phyloP scores from a whole-genome alignment of 2,329 filamentous ascomycete species.

The Fonsecaea nubica region DNA sequence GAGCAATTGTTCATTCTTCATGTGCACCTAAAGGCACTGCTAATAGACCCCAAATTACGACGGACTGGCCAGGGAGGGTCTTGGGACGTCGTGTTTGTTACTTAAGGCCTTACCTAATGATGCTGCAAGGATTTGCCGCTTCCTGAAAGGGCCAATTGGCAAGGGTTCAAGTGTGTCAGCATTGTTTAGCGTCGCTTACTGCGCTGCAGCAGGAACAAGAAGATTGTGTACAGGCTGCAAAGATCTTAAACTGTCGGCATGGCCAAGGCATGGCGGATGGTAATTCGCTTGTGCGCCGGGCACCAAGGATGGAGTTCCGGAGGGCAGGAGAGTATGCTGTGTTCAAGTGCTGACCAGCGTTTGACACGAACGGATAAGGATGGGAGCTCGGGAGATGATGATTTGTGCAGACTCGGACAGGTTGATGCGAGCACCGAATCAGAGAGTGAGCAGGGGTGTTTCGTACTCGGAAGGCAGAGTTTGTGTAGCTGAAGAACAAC shows the following conservation, averaged over 20 bases:
- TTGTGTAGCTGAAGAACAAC: not conserved
- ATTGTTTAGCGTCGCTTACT: slow-evolving; percentile 6
- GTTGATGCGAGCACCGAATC: slow-evolving; percentile 1
- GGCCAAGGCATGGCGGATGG: not conserved
- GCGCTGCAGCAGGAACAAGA: slow-evolving; percentile 4
- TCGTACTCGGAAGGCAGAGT: not conserved
- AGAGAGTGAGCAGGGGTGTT: not conserved
- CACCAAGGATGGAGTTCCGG: not conserved
- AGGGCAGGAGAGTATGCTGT: not conserved
- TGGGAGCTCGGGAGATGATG: not conserved
- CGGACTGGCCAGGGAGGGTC: not conserved
- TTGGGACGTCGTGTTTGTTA: not conserved
- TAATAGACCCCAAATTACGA: not conserved
- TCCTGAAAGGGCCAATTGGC: not conserved
- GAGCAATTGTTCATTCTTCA: not conserved
- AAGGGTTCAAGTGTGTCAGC: not conserved
- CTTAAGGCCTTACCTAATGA: slow-evolving; percentile 19
- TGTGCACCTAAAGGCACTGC: not conserved
- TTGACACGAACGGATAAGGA: not conserved
- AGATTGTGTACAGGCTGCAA: not conserved
- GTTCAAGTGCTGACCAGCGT: not conserved
- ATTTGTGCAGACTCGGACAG: not conserved
- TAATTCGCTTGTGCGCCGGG: not conserved
- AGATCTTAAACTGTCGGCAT: not conserved
- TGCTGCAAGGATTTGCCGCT: not conserved